Conservation (phyloP, 495 filamentous ascomycete genomes). For the Viridothelium virens region DNA sequence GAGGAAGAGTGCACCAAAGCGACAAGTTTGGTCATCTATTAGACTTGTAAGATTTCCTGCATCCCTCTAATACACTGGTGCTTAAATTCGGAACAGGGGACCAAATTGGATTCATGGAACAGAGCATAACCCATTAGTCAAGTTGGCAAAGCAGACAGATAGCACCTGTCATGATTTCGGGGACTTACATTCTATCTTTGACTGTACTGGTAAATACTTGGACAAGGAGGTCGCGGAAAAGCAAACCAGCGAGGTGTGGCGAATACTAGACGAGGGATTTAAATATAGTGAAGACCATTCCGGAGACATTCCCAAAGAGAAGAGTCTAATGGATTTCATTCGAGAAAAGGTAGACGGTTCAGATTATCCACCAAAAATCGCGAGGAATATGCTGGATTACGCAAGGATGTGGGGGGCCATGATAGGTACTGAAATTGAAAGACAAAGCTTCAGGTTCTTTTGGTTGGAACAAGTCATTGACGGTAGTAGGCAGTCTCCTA, state of each 20-base stretch:
- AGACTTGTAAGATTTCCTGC: background rate
- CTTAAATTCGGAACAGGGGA: background rate
- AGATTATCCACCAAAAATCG: too few species aligned
- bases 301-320: background rate
- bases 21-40: background rate
- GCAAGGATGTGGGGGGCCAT: slow-evolving; percentile 18
- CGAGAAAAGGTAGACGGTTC: background rate
- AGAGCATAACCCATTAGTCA: slow-evolving; percentile 11
- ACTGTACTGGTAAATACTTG: background rate
- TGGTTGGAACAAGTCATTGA: slow-evolving; percentile 18
- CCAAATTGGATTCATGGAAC: slow-evolving; percentile 19
- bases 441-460: slow-evolving; percentile 18
- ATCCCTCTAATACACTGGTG: too few species aligned
- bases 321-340: slow-evolving; percentile 15
- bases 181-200: background rate
- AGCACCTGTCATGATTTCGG: background rate
- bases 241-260: background rate
- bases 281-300: slow-evolving; percentile 17
- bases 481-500: background rate
- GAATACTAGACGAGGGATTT: slow-evolving; percentile 17
- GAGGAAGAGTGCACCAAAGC: slow-evolving; percentile 6
- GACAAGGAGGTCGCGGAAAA: background rate
- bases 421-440: slow-evolving; percentile 7
- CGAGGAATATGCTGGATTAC: background rate
- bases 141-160: slow-evolving; percentile 12